Evolutionary conservation across 495 filamentous ascomycete genomes (phyloP).

Genomic region (Talaromyces liani): DNA sequence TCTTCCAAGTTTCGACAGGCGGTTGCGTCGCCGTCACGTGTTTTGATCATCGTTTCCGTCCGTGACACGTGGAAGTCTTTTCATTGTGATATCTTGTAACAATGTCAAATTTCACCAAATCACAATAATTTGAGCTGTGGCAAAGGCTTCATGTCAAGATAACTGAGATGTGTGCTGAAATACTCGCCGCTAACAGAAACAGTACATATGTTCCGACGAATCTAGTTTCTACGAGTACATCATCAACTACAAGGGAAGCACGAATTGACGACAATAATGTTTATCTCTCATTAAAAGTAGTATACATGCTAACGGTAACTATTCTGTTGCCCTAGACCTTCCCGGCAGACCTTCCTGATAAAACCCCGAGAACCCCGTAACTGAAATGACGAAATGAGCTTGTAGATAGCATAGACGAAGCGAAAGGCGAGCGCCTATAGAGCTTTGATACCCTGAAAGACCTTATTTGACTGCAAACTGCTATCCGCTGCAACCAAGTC

Average conservation of each 20-base stretch:
- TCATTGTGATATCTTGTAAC: background rate
- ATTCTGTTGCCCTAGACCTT: background rate
- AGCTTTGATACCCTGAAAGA: constrained; percentile 81
- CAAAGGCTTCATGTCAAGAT: background rate
- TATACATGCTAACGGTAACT: background rate
- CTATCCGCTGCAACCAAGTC: constrained; percentile 67
- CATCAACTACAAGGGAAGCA: background rate
- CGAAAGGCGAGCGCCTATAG: constrained; percentile 38
- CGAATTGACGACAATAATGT: background rate
- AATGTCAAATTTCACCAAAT: background rate
- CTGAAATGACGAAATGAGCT: background rate
- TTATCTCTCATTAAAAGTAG: background rate
- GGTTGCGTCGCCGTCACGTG: background rate
- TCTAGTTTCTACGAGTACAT: background rate
- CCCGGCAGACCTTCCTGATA: background rate
- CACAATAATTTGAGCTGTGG: background rate
- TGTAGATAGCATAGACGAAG: background rate
- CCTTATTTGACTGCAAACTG: constrained; percentile 71
- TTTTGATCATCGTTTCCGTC: background rate
- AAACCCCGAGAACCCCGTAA: background rate
- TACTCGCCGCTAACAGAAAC: background rate
- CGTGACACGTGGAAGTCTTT: background rate
- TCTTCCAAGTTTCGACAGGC: background rate
- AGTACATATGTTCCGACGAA: background rate
- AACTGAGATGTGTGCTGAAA: background rate